These are phyloP conservation scores for Russula earlei DNA, from an alignment of 768 basidiomycete genomes.

Conservation along the genomic window DNA sequence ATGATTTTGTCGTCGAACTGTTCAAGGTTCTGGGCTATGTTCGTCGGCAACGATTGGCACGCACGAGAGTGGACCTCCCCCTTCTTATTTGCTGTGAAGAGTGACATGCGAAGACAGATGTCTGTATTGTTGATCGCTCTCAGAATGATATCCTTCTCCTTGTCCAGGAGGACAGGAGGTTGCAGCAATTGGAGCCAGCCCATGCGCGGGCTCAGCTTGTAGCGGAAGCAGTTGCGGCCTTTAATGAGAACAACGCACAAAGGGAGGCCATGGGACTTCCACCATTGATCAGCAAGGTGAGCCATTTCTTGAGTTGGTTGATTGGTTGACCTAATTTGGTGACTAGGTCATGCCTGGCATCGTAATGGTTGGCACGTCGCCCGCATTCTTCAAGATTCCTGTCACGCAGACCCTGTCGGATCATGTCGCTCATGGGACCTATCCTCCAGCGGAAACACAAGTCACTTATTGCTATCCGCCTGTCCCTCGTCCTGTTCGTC, in stretches of 20 bases:
- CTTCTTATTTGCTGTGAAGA: background rate
- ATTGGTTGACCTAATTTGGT: background rate
- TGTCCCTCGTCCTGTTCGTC: background rate
- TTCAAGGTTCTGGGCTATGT: background rate
- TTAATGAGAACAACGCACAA: background rate
- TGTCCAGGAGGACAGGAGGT: background rate
- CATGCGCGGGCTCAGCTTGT: too few relatives aligned
- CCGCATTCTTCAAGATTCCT: background rate
- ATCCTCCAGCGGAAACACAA: background rate
- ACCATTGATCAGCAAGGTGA: background rate
- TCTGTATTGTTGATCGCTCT: background rate
- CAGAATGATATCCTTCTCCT: background rate
- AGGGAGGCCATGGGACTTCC: background rate
- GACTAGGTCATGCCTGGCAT: background rate
- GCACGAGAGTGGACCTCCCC: background rate
- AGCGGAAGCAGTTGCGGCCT: background rate
- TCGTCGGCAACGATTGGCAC: background rate
- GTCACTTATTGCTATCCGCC: background rate
- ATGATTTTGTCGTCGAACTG: constrained; percentile 1
- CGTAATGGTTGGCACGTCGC: background rate
- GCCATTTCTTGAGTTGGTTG: background rate
- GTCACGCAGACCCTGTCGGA: background rate
- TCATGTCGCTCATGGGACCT: background rate
- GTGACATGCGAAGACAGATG: background rate
- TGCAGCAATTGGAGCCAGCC: background rate